Base-by-base conservation (phyloP, 1,284 basidiomycete genomes). In the Lentinula novae-zelandiae region DNA sequence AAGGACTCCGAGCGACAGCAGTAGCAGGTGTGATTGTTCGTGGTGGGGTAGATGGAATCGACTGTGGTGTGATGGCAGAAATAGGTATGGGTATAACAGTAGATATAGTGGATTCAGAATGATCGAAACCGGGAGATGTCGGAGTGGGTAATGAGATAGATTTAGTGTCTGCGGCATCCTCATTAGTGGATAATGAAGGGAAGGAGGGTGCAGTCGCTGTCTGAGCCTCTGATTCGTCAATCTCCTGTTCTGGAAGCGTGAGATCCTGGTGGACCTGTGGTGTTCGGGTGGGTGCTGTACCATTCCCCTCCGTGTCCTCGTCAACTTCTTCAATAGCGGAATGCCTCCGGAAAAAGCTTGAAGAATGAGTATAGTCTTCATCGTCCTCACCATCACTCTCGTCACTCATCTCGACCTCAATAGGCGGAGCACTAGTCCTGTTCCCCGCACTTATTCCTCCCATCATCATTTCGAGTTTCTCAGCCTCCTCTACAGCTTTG, bases 341-440 rank as follows among this genome's bases (percentile, higher is more conserved):
- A 63, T 87, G 82, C 3, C 75, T 70, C 39, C 77, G 70, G 53
- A 71, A 72, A 62, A 76, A 77, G 0, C 70, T 70, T 48, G 69
- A 70, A 10, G 66, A 48, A n/a, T 54, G 64, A 10, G 70, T 75
- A 64, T 71, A 78, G 50, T 77, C 78, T 10, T 73, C 71, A 40
- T 73, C 76, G 2, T 82, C 76, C 53, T 85, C 83, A 1, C 81
- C 85, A 27, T 90, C 90, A 67, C 92, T 93, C 72, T 93, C 90
- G 69, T 93, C 91, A 67, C 89, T 91, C 66, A 92, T 65, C 69
- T 92, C 89, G 12, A 90, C 83, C 49, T 85, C 81, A 57, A 90
- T 89, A 5, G 89, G 89, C 2, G 88, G 88, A n/a, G 76, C 81
- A 22, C 53, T 57, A 17, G 31, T 74, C 67, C 10, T 74, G 65